phyloP scores from a whole-genome alignment of 106 monocot species.

The Allium sativum region DNA sequence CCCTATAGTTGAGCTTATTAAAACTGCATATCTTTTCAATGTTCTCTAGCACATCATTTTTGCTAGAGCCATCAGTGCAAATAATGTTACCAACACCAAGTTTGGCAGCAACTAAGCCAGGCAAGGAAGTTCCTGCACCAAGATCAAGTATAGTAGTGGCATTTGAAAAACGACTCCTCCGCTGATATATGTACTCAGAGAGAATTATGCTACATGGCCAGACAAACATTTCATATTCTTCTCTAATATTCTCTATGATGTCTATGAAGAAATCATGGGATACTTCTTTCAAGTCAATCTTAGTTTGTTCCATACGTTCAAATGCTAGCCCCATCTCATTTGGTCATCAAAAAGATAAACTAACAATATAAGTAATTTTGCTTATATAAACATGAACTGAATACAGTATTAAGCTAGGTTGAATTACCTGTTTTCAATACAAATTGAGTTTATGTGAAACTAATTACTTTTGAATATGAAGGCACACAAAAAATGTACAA shows the following conservation, averaged over 20 bases:
- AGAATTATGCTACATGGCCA: constrained; percentile 88
- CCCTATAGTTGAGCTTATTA: constrained; percentile 64
- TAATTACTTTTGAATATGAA: too few species aligned
- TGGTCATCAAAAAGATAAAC: too few species aligned
- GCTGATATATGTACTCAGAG: constrained; percentile 90
- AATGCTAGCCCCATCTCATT: too few species aligned
- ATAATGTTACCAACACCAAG: constrained; percentile 55
- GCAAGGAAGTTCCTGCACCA: constrained; percentile 90
- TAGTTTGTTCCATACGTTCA: too few species aligned
- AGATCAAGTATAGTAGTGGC: constrained; percentile 54
- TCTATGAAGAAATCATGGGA: too few species aligned
- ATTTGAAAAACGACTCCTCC: constrained; percentile 39
- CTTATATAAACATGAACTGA: too few species aligned
- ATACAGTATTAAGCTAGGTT: too few species aligned
- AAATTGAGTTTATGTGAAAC: too few species aligned
- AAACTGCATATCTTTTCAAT: constrained; percentile 65
- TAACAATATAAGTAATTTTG: too few species aligned
- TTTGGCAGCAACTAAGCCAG: constrained; percentile 91
- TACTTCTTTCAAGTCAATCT: too few species aligned
- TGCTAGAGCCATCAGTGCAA: constrained; percentile 54
- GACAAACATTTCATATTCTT: constrained; percentile 89
- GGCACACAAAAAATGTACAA: too few species aligned
- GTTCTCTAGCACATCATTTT: constrained; percentile 61
- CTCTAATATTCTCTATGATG: constrained; percentile 77
- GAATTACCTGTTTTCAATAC: too few species aligned